phyloP scores from a whole-genome alignment of 1,139 yeast species.

The Geotrichum klebahnii region DNA sequence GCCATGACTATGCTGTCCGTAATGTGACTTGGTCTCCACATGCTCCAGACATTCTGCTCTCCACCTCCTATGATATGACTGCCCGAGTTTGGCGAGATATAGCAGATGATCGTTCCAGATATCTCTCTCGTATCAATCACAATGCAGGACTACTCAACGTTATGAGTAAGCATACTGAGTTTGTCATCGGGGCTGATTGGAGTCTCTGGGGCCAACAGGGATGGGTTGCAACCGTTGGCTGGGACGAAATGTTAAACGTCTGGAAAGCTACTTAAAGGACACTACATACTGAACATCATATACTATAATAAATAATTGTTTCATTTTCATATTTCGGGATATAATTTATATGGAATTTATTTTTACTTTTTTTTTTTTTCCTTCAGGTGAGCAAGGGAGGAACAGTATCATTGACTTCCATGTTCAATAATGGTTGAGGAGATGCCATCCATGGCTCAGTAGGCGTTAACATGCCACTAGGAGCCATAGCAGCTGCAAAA shows the following conservation, averaged over 20 bases:
- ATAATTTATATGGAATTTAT: too few relatives aligned
- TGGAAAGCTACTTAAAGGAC: slow-evolving; percentile 61
- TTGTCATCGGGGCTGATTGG: slow-evolving; percentile 94
- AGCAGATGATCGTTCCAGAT: too few relatives aligned
- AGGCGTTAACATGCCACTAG: slow-evolving; percentile 4
- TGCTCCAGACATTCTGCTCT: slow-evolving; percentile 60
- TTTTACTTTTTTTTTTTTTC: slow-evolving; percentile 2
- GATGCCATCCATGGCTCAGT: slow-evolving; percentile 7
- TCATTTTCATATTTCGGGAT: too few relatives aligned
- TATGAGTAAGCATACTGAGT: slow-evolving; percentile 76
- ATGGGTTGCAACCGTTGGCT: slow-evolving; percentile 90
- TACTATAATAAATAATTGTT: not conserved
- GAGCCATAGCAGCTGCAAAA: not conserved
- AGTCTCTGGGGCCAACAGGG: slow-evolving; percentile 96
- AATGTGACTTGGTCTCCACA: slow-evolving; percentile 89
- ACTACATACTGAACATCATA: too few relatives aligned
- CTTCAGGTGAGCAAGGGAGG: slow-evolving; percentile 4
- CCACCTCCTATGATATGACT: slow-evolving; percentile 90
- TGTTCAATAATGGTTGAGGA: slow-evolving; percentile 1
- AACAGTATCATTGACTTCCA: slow-evolving; percentile 5
- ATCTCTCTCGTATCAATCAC: slow-evolving; percentile 17
- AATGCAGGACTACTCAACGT: slow-evolving; percentile 50
- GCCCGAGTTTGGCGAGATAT: slow-evolving; percentile 79
- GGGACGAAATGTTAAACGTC: slow-evolving; percentile 94
- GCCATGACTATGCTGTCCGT: slow-evolving; percentile 86